Evolutionary conservation across 768 basidiomycete species (phyloP).

Genomic region (Mycena amicta): DNA sequence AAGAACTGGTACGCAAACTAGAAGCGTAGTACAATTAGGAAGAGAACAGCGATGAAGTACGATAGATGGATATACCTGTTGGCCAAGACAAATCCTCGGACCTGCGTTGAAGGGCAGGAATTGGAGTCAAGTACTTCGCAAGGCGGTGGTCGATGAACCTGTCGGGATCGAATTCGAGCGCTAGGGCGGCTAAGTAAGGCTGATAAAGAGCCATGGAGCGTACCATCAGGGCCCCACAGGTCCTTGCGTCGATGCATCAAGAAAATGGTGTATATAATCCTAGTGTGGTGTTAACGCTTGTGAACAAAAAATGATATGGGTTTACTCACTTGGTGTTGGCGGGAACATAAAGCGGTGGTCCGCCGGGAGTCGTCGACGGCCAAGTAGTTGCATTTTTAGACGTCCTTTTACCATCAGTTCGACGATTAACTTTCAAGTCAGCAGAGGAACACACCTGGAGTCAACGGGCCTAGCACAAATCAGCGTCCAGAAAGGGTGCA

Average conservation of each 20-base stretch:
- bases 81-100: slow-evolving; percentile 45
- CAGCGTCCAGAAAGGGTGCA: not conserved
- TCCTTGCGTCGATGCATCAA: slow-evolving; percentile 45
- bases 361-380: slow-evolving; percentile 11
- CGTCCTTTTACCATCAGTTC: too few species aligned
- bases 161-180: slow-evolving; percentile 46
- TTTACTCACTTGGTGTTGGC: slow-evolving; percentile 29
- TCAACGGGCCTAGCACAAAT: slow-evolving; percentile 5
- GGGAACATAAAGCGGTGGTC: slow-evolving; percentile 30
- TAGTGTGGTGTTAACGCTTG: not conserved
- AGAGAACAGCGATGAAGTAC: slow-evolving; percentile 27
- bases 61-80: too few species aligned
- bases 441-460: slow-evolving; percentile 1
- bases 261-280: slow-evolving; percentile 34
- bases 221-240: slow-evolving; percentile 51
- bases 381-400: slow-evolving; percentile 14
- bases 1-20: slow-evolving; percentile 33
- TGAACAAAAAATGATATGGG: not conserved
- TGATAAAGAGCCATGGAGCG: not conserved
- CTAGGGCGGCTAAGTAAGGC: slow-evolving; percentile 21
- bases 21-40: slow-evolving; percentile 18
- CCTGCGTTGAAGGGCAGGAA: slow-evolving; percentile 47
- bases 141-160: slow-evolving; percentile 46
- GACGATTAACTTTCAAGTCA: not conserved
- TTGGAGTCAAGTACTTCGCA: slow-evolving; percentile 41